Evolutionary conservation across 1,139 yeast genomes (phyloP), one percentile per base, ranked within the genome.

Genomic region (Diutina rugosa): DNA sequence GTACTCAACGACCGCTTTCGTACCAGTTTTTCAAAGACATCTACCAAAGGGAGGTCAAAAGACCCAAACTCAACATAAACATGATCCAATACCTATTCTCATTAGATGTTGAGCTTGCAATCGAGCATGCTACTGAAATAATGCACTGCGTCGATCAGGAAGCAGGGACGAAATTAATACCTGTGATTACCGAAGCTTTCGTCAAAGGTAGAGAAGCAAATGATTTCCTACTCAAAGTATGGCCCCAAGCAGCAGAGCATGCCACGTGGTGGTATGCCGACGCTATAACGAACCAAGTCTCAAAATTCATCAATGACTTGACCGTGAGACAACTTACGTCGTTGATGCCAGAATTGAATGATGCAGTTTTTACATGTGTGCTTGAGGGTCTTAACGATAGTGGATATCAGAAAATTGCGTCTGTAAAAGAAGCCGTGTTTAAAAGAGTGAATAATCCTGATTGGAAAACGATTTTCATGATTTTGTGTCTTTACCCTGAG

Each of bases 141-240:
- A 44, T 52, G 6, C 16, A 6, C 12, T 6, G 29, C 6, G n/a
- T 47, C 6, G n/a, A 45, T 4, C 16, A 21, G 3, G 46, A 16
- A 4, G 56, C 56, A n/a, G 21, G 12, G 29, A 6, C 28, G 8
- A 57, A 58, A 1, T 63, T 80, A n/a, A 76, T 78, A 55, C 63
- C 66, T 2, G 69, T 72, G 30, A 60, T 84, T 16, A 67, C 82
- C 3, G 68, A 71, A 9, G 78, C 85, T 10, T 79, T 76, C 63
- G 71, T 76, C 5, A 78, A 73, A 61, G 85, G 85, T 6, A 79
- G 95, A 71, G 90, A 85, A 56, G 70, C 82, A 51, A 69, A 68
- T 9, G 67, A 68, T 4, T 85, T 86, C 61, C 71, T 82, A 55
- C 66, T 69, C 4, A 59, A 62, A 0, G 65, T 74, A 14, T 84